Evolutionary conservation across 768 basidiomycete species (phyloP), one percentile per base, ranked within the genome.

Genomic region (Trametes punicea): DNA sequence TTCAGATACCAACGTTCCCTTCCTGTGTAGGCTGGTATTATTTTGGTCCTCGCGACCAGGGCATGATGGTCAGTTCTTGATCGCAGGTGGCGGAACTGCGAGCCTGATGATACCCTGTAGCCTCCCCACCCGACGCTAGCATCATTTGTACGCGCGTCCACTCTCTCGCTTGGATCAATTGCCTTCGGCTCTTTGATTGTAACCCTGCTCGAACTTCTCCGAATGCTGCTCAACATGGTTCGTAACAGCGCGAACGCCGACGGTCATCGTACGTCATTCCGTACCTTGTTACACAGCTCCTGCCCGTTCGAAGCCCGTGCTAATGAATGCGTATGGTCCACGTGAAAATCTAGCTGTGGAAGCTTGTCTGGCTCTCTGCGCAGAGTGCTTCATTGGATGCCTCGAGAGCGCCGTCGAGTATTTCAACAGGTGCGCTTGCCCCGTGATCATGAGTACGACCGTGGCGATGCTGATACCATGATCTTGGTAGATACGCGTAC

Each of bases 161-260:
- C 88, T 0, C 70, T 85, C 25, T 92, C 90, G 0, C 77, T 94
- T 29, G 92, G 90, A 7, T 90, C 88, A 2, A 89, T 93, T 60
- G 88, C 90, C 0, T 92, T 94, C 66, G 90, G 90, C 13, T 88
- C 85, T 13, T 73, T 93, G 62, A 87, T 93, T 54, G 90, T 93
- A 26, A 90, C 92, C 0, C 67, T 93, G 29, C 71, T 93, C 38
- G 90, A 93, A 57, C 66, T 90, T 15, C 55, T 91, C 38, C 73
- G 81, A 45, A 71, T 90, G 64, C 63, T 90, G 39, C 67, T 93
- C 25, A 79, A 80, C 46, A 73, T 78, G 30, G 75, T 75, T n/a
- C 72, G 80, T 58, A 77, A 85, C 61, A 82, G 77, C 55, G 85
- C 86, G 1, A 76, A 76, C 39, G 75, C 76, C 0, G 81, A 88